Percentiles rank a stretch among this genome's conserved stretches.
Evolutionary conservation across 495 filamentous ascomycete genomes (phyloP).

Genomic region (Copromyces sp.): DNA sequence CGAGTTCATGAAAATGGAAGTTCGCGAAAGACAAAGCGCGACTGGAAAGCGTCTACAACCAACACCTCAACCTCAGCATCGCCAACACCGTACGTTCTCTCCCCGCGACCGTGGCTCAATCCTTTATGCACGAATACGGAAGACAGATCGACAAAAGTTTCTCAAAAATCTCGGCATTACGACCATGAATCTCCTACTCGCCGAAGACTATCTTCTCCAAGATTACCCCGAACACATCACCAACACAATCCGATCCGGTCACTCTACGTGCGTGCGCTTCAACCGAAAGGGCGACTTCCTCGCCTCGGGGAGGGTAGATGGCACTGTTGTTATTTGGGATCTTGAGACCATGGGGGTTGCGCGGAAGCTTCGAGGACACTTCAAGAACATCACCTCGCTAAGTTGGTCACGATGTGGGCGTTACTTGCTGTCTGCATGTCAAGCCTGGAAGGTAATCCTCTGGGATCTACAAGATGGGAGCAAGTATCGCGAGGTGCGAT

Average conservation of each 20-base stretch:
- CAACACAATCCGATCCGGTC: slow-evolving; percentile 67
- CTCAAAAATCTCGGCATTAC: neutral
- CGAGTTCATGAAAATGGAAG: neutral
- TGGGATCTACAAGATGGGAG: slow-evolving; percentile 77
- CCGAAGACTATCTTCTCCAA: slow-evolving; percentile 63
- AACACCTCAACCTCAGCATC: neutral
- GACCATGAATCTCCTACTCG: slow-evolving; percentile 42
- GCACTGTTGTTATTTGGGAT: slow-evolving; percentile 91
- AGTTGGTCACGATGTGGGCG: slow-evolving; percentile 90
- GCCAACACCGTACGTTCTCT: neutral
- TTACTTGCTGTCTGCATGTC: slow-evolving; percentile 87
- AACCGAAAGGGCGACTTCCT: slow-evolving; percentile 89
- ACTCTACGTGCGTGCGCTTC: slow-evolving; percentile 67
- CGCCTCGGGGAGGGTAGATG: slow-evolving; percentile 87
- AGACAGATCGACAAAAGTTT: neutral
- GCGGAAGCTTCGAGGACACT: slow-evolving; percentile 85
- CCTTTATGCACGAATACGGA: slow-evolving; percentile 6
- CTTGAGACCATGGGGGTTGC: slow-evolving; percentile 93
- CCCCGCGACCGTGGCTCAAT: neutral
- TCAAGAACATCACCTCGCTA: slow-evolving; percentile 76
- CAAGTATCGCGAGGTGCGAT: slow-evolving; percentile 54
- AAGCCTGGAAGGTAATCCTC: slow-evolving; percentile 89
- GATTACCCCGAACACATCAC: slow-evolving; percentile 88
- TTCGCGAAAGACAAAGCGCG: neutral
- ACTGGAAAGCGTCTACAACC: neutral